A percentile compares a stretch with the other conserved stretches of the same genome.
phyloP scores from a whole-genome alignment of 1,284 basidiomycete genomes.

The Apiotrichum laibachii region DNA sequence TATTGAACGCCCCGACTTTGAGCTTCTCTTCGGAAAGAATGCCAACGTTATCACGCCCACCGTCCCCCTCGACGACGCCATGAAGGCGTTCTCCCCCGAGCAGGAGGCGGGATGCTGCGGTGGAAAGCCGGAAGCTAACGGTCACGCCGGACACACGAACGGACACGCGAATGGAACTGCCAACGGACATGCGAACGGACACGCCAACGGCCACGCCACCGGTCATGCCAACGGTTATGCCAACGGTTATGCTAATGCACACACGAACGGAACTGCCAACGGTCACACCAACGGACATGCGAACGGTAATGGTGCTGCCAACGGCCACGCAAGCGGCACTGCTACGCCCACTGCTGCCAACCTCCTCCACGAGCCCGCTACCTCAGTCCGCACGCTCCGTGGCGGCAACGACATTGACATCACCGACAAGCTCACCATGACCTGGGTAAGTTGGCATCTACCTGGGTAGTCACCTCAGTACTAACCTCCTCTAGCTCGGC shows the following conservation, averaged over 20 bases:
- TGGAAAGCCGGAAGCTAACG: background rate
- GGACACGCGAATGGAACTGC: constrained; percentile 3
- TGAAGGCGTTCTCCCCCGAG: background rate
- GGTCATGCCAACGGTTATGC: constrained; percentile 1
- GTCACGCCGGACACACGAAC: constrained; percentile 1
- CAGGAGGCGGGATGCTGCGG: constrained; percentile 2
- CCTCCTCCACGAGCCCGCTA: constrained; percentile 1
- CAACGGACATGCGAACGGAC: constrained; percentile 6
- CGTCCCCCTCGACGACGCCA: background rate
- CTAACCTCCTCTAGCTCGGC: constrained; percentile 39
- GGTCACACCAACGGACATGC: constrained; percentile 2
- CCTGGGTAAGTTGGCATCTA: constrained; percentile 36
- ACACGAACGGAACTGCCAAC: background rate
- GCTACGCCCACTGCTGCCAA: background rate
- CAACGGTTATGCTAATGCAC: background rate
- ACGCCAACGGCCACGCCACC: constrained; percentile 3
- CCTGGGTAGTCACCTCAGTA: background rate
- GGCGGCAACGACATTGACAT: constrained; percentile 38
- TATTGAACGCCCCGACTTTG: constrained; percentile 42
- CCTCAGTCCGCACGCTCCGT: constrained; percentile 8
- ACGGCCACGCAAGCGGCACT: background rate
- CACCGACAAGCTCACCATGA: constrained; percentile 45
- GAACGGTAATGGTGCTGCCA: background rate
- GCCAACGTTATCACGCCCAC: constrained; percentile 6
- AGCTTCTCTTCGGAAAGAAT: constrained; percentile 35